phyloP scores from a whole-genome alignment of 441 rosid genomes.

The Jatropha multifida region DNA sequence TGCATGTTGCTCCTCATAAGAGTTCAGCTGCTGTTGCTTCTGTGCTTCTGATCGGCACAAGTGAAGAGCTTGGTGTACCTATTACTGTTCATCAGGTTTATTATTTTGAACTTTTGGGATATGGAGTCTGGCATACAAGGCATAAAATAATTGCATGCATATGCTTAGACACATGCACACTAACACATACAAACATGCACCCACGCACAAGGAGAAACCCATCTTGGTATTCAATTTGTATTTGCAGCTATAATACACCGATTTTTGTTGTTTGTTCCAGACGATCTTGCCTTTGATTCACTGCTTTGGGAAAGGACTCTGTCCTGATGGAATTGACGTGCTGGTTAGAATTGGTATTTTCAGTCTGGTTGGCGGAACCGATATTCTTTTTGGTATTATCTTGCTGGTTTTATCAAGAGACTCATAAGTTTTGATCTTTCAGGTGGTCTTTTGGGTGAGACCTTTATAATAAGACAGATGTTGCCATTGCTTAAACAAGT shows the following conservation, averaged over 20 bases:
- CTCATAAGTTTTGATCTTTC: constrained; percentile 37
- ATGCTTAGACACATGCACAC: background rate
- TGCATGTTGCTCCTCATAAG: constrained; percentile 71
- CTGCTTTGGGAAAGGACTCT: constrained; percentile 91
- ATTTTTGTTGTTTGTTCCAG: constrained; percentile 43
- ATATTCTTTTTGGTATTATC: constrained; percentile 25
- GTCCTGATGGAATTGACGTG: constrained; percentile 89
- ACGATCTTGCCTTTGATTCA: constrained; percentile 87
- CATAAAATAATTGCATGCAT: constrained; percentile 1
- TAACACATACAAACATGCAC: background rate
- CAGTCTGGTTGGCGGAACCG: constrained; percentile 31
- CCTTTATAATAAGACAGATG: constrained; percentile 75
- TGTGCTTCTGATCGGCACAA: constrained; percentile 84
- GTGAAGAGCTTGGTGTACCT: constrained; percentile 95
- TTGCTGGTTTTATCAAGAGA: constrained; percentile 25
- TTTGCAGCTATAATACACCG: constrained; percentile 21
- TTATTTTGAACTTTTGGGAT: constrained; percentile 22
- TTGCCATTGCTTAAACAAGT: constrained; percentile 86
- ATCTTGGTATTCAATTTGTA: constrained; percentile 4
- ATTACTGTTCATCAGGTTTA: constrained; percentile 85
- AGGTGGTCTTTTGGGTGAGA: constrained; percentile 86
- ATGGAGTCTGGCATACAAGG: constrained; percentile 12
- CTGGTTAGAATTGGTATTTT: constrained; percentile 91
- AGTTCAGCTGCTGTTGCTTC: constrained; percentile 90
- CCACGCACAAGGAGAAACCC: background rate